Percentiles rank a stretch among this genome's conserved stretches.
phyloP scores from a whole-genome alignment of 192 early-diverging fungal species.

The Mortierella alpina region DNA sequence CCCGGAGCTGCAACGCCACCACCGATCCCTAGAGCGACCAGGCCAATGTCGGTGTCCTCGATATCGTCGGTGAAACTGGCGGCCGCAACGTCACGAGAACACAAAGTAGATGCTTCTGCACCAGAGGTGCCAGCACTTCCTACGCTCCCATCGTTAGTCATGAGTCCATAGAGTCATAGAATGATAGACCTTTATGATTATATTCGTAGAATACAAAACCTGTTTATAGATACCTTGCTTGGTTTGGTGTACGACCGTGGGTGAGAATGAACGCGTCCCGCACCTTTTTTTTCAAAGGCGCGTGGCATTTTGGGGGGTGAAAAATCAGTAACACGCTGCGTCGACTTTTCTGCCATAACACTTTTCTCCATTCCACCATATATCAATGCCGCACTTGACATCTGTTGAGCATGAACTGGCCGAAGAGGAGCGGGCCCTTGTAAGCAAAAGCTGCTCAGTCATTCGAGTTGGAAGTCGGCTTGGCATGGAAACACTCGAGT shows the following conservation, averaged over 20 bases:
- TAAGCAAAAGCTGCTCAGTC: background rate
- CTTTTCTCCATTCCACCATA: background rate
- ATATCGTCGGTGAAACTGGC: slow-evolving; percentile 11
- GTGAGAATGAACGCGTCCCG: too few relatives aligned
- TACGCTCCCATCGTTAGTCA: too few relatives aligned
- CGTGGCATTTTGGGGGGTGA: too few relatives aligned
- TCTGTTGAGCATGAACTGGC: slow-evolving; percentile 36
- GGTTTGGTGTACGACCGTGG: background rate
- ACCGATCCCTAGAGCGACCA: slow-evolving; percentile 31
- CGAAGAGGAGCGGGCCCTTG: slow-evolving; percentile 35
- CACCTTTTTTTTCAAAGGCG: too few relatives aligned
- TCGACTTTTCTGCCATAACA: background rate
- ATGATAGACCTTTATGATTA: too few relatives aligned
- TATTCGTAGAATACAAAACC: too few relatives aligned
- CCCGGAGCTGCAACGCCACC: slow-evolving; percentile 8
- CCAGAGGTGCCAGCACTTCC: slow-evolving; percentile 26
- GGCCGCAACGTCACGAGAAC: background rate
- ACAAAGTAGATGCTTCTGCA: slow-evolving; percentile 7
- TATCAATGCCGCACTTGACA: slow-evolving; percentile 15
- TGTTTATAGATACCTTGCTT: background rate
- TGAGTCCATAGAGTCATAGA: too few relatives aligned
- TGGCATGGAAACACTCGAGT: too few relatives aligned
- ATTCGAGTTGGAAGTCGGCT: too few relatives aligned
- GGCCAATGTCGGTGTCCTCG: slow-evolving; percentile 23
- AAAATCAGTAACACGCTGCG: background rate